Conservation (phyloP, 306 rosid genomes). For the Leucaena leucocephala region DNA sequence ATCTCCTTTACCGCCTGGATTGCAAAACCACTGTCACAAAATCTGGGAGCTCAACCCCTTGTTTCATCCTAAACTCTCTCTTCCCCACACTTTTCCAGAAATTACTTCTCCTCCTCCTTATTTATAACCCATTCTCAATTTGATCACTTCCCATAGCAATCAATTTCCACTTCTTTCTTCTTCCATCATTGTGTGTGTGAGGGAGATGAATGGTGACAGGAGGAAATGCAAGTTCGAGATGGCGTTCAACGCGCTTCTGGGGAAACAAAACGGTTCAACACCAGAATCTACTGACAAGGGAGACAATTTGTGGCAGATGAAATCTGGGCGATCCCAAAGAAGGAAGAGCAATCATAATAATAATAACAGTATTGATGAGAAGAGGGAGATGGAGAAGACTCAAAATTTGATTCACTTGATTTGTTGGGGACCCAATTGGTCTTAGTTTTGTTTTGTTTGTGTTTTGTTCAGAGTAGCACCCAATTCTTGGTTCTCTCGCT, state of each 20-base stretch:
- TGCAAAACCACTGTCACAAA: slow-evolving; percentile 40
- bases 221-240: slow-evolving; percentile 42
- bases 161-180: background rate
- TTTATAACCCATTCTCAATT: slow-evolving; percentile 5
- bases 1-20: slow-evolving; percentile 1
- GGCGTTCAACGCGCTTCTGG: slow-evolving; percentile 37
- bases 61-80: slow-evolving; percentile 25
- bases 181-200: background rate
- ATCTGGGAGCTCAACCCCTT: slow-evolving; percentile 52
- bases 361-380: background rate
- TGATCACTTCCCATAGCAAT: background rate
- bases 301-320: background rate
- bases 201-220: slow-evolving; percentile 27
- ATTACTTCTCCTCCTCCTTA: background rate
- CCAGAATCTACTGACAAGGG: slow-evolving; percentile 9
- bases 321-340: background rate
- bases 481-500: background rate
- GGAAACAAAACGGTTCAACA: slow-evolving; percentile 21
- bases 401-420: slow-evolving; percentile 37
- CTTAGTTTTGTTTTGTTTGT: background rate
- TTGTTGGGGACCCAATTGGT: slow-evolving; percentile 42
- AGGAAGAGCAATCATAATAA: background rate
- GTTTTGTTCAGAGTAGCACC: no score
- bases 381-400: slow-evolving; percentile 36
- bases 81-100: slow-evolving; percentile 13